Percentiles rank a stretch among this genome's conserved stretches.
These are phyloP conservation scores for Cnidoscolus chayamansa DNA, from an alignment of 441 rosid genomes.

Conservation along the genomic window DNA sequence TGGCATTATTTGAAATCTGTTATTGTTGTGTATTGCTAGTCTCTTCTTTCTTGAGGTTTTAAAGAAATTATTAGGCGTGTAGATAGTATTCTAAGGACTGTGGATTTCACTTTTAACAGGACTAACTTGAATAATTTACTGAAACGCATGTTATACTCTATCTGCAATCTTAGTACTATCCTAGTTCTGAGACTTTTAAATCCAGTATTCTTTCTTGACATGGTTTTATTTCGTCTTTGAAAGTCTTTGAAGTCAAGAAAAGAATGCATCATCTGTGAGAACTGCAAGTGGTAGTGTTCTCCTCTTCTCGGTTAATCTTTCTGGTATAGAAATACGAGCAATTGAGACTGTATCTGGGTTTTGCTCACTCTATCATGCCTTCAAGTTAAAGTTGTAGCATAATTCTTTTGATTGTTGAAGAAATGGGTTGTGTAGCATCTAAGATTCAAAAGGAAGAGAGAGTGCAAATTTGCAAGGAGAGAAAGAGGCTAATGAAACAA, in stretches of 20 bases:
- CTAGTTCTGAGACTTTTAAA: neutral
- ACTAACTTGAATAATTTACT: neutral
- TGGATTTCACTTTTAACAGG: constrained; percentile 5
- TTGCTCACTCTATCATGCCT: constrained; percentile 12
- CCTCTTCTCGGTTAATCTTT: neutral
- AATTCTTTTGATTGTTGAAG: neutral
- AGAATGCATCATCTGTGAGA: constrained; percentile 1
- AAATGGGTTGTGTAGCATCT: constrained; percentile 87
- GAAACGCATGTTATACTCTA: neutral
- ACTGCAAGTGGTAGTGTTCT: neutral
- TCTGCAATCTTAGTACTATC: neutral
- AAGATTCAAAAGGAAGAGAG: constrained; percentile 78
- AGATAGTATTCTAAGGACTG: neutral
- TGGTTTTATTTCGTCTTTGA: neutral
- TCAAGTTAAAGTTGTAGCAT: constrained; percentile 7
- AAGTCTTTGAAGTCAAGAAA: constrained; percentile 6
- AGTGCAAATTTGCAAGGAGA: constrained; percentile 67
- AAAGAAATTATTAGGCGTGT: neutral
- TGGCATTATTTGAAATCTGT: constrained; percentile 1
- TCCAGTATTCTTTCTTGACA: neutral
- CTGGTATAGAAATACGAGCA: neutral
- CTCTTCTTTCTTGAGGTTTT: neutral
- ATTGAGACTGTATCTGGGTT: constrained; percentile 13
- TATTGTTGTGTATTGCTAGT: neutral
- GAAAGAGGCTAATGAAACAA: constrained; percentile 83